phyloP scores from a whole-genome alignment of 148 eudicot genomes.

The Persicaria tinctoria region DNA sequence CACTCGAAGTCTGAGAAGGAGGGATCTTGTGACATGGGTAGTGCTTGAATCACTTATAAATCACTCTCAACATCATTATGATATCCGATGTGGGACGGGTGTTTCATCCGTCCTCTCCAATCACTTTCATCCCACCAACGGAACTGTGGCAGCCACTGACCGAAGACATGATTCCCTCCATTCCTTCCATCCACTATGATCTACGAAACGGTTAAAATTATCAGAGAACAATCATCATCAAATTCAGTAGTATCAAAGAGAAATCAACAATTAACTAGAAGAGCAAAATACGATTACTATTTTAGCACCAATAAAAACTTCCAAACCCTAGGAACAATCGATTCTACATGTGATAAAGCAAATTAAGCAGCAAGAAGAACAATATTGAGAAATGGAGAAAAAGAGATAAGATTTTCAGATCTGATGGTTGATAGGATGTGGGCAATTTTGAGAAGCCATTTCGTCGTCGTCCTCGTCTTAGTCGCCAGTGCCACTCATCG shows the following conservation, averaged over 20 bases:
- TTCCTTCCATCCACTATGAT: conserved; percentile 28
- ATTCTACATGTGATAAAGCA: not conserved
- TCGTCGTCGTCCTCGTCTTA: too few species aligned
- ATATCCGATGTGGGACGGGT: too few species aligned
- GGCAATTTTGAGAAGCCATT: too few species aligned
- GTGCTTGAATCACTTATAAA: too few species aligned
- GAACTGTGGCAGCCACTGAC: conserved; percentile 76
- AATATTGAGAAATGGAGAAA: not conserved
- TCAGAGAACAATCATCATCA: not conserved
- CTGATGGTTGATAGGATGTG: not conserved
- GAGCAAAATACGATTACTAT: not conserved
- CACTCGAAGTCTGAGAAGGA: too few species aligned
- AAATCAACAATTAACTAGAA: not conserved
- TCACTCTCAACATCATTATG: too few species aligned
- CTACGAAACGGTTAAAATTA: not conserved
- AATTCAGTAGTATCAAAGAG: not conserved
- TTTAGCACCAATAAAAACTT: not conserved
- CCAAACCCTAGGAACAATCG: not conserved
- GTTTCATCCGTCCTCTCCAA: too few species aligned
- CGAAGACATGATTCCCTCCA: conserved; percentile 65
- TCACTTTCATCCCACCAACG: not conserved
- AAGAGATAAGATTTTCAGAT: not conserved
- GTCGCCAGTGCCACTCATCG: too few species aligned
- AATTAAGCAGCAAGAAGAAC: not conserved
- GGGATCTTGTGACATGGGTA: too few species aligned